Evolutionary conservation across 495 filamentous ascomycete genomes (phyloP), one percentile per base, ranked within the genome.

Genomic region (Trichoderma erinaceum): DNA sequence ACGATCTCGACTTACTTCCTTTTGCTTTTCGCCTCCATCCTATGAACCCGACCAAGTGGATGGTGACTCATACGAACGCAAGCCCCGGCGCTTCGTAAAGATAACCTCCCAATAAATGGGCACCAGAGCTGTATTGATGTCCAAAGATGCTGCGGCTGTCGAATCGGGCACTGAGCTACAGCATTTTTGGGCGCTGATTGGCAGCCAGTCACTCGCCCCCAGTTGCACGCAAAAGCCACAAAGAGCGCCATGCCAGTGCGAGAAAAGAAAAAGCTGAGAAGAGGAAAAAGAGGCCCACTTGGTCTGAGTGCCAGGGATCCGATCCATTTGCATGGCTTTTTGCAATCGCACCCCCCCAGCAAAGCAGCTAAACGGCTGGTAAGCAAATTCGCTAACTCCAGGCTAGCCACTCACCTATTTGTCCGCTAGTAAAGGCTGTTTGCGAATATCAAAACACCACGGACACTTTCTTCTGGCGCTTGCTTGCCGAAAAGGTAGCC

Each of bases 81-180:
- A 61, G 56, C 56, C 56, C 56, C 11, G 56, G 23, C 63, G 4
- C 35, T 65, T 44, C 16, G n/a, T 46, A 66, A 32, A 43, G 48
- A 50, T 50, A 18, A 32, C 16, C 65, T 66, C 43, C 65, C 43
- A 66, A 66, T 66, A 18, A 16, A 41, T 66, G 65, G 65, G 43
- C 43, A n/a, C n/a, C 43, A 32, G 65, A 32, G 65, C 65, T 66
- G 65, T 66, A 50, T 66, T 66, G 65, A 25, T 66, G 65, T 66
- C 65, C 65, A 50, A 66, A 66, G 65, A 25, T 41, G 29, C 15
- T 50, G n/a, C 10, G 41, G 41, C 27, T 32, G 43, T 44, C 65
- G 65, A 66, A 66, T 66, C 41, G 27, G 65, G 27, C 43, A 16
- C 25, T 48, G 56, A 46, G 65, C 65, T 66, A 41, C 41, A 50